Evolutionary conservation across 2,329 filamentous ascomycete species (phyloP), one percentile per base, ranked within the genome.

Genomic region (Neocucurbitaria cava): DNA sequence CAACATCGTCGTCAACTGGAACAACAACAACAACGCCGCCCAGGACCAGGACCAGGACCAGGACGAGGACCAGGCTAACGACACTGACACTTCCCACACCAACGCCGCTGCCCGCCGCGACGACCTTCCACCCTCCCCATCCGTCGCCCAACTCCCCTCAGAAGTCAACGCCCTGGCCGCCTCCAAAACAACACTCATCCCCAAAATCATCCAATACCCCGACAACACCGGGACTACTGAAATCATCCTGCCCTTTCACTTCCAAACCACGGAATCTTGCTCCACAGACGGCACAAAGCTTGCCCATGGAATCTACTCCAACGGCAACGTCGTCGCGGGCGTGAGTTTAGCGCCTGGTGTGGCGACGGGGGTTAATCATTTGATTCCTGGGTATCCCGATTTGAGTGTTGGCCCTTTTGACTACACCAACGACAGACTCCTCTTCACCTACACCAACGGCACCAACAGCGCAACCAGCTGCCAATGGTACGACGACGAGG

Each of bases 171-270:
- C 42, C 9, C 17, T 11, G 17, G 31, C 21, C 18, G 46, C 51
- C 6, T 30, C 44, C 10, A 52, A 40, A 24, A 49, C 23, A 48
- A 38, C 36, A 2, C 41, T 50, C 17, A 41, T 38, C 17, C 28
- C 53, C 5, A 23, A 24, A 9, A 30, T 54, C 26, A 41, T 30
- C 18, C 46, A 55, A 28, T n/a, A 36, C 36, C n/a, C 7, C 36
- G 7, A 23, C 21, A 15, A 49, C 40, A 41, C 45, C 42, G 28
- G 8, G 11, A 7, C 28, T 39, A 40, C 46, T 18, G 43, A 52
- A 39, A 54, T 49, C n/a, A 54, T 64, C 48, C 40, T 62, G 5
- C 54, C 64, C 35, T 66, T 64, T 38, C 53, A 62, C 52, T 20
- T 62, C 13, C 35, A 49, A 2, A 15, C 59, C 9, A 44, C 60